A percentile compares a stretch with the other conserved stretches of the same genome.
phyloP scores from a whole-genome alignment of 306 rosid species.

The Ochetophila trinervis region DNA sequence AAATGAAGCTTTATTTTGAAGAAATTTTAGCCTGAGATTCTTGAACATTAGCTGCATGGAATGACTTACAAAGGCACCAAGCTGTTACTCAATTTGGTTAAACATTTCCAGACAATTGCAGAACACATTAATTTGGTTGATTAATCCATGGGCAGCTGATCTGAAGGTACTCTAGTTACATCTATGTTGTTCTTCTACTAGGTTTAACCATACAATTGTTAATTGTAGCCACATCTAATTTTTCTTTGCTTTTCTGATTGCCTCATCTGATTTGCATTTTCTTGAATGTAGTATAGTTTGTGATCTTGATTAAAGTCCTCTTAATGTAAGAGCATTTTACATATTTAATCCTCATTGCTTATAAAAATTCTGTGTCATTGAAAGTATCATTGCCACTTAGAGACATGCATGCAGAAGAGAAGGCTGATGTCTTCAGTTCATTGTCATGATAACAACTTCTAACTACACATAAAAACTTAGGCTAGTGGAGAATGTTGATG shows the following conservation, averaged over 20 bases:
- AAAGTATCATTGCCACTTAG: background rate
- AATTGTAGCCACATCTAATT: too few relatives aligned
- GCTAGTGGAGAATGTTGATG: conserved; percentile 4
- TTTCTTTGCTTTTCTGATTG: too few relatives aligned
- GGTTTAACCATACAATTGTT: background rate
- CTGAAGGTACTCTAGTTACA: background rate
- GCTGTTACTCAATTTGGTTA: background rate
- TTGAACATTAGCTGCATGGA: background rate
- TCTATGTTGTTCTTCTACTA: background rate
- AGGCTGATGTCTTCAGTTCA: conserved; percentile 5
- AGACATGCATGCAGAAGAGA: conserved; percentile 3
- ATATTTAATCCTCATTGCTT: background rate
- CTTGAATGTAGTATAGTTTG: too few relatives aligned
- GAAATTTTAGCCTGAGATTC: background rate
- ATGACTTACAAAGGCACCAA: background rate
- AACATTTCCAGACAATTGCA: background rate
- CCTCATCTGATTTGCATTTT: too few relatives aligned
- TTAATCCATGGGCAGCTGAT: background rate
- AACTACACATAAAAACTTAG: conserved; percentile 18
- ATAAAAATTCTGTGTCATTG: background rate
- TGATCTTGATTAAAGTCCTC: too few relatives aligned
- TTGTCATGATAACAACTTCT: background rate
- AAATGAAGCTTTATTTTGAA: background rate
- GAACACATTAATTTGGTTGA: background rate
- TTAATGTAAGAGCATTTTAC: background rate